Evolutionary conservation across 2,329 filamentous ascomycete species (phyloP).

Genomic region (Boeremia exigua): DNA sequence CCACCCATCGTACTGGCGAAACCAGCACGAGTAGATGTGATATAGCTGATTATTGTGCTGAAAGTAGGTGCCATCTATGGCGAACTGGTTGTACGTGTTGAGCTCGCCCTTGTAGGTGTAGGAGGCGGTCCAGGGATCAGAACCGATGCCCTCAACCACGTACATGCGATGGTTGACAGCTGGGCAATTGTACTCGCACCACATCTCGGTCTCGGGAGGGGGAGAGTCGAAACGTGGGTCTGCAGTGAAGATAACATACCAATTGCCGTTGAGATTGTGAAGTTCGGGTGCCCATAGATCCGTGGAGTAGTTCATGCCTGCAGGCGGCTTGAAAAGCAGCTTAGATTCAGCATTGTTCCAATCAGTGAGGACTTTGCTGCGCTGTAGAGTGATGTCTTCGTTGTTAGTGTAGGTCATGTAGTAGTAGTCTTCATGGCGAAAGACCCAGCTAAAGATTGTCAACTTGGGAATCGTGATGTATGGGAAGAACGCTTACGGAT

Average conservation of each 20-base stretch:
- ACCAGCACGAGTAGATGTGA: conserved; percentile 51
- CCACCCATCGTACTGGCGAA: conserved; percentile 56
- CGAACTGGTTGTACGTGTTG: conserved; percentile 60
- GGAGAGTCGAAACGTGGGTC: conserved; percentile 56
- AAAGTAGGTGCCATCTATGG: conserved; percentile 62
- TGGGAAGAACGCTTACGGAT: conserved; percentile 45
- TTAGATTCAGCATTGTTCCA: conserved; percentile 55
- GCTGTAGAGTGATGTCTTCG: conserved; percentile 52
- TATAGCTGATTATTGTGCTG: conserved; percentile 48
- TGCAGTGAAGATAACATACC: conserved; percentile 62
- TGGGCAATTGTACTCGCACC: conserved; percentile 57
- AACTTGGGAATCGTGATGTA: not conserved
- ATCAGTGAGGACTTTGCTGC: conserved; percentile 51
- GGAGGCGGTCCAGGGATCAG: conserved; percentile 54
- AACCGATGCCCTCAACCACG: conserved; percentile 52
- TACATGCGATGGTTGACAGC: conserved; percentile 61
- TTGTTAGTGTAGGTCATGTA: conserved; percentile 56
- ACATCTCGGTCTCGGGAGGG: conserved; percentile 56
- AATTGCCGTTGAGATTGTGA: conserved; percentile 54
- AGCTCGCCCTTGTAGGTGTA: conserved; percentile 56
- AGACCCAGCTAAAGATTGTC: conserved; percentile 48
- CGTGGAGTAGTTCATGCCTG: conserved; percentile 53
- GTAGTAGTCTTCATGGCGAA: conserved; percentile 51
- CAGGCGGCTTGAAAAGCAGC: conserved; percentile 51
- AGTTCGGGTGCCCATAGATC: conserved; percentile 60